These are phyloP conservation scores for Grosmannia huntii DNA, from an alignment of 2,329 filamentous ascomycete species.

Conservation along the genomic window DNA sequence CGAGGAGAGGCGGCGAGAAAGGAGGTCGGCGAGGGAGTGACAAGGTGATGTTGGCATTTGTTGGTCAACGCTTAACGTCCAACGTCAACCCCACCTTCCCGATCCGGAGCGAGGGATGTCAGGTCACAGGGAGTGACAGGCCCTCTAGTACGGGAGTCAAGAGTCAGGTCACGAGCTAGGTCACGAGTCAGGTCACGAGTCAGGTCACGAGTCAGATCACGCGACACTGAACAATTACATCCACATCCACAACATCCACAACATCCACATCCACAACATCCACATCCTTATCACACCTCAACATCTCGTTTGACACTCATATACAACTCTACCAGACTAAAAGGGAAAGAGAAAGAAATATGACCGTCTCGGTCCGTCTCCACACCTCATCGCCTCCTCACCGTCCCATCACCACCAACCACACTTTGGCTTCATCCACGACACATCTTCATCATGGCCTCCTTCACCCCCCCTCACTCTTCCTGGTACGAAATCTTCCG, in stretches of 20 bases:
- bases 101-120: background rate
- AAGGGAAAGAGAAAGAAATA: background rate
- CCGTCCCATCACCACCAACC: background rate
- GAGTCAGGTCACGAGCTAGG: background rate
- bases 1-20: too few relatives aligned
- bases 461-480: slow-evolving; percentile 29
- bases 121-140: too few relatives aligned
- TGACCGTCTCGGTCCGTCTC: background rate
- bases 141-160: too few relatives aligned
- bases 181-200: background rate
- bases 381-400: background rate
- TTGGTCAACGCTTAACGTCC: background rate
- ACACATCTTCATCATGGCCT: too few relatives aligned
- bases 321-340: background rate
- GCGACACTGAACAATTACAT: background rate
- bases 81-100: background rate
- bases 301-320: background rate
- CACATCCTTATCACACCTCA: too few relatives aligned
- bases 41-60: background rate
- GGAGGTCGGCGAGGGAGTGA: background rate
- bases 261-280: background rate
- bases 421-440: background rate
- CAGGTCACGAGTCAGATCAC: background rate
- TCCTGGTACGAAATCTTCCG: slow-evolving; percentile 91
- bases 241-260: background rate